Conservation (phyloP, 176 grass and related monocot genomes). For the Zoysia pacifica region DNA sequence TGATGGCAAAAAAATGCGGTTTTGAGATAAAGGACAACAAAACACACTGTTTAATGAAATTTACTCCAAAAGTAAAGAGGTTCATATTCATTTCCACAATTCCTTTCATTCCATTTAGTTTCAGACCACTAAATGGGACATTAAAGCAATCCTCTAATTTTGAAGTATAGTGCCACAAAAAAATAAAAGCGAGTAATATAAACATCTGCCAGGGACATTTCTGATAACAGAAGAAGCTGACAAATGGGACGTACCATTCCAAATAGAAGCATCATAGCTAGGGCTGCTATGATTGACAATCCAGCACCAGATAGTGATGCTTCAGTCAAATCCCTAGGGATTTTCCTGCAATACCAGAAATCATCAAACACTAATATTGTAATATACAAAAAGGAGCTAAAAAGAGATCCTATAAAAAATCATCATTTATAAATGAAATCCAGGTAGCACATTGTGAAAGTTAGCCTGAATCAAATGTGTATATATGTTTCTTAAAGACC, state of each 20-base stretch:
- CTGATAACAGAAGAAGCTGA: slow-evolving; percentile 14
- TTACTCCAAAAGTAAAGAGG: not conserved
- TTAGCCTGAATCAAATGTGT: not conserved
- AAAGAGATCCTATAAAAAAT: not conserved
- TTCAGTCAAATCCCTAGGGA: slow-evolving; percentile 96
- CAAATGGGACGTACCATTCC: slow-evolving; percentile 72
- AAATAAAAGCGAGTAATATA: not conserved
- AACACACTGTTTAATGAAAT: too few relatives aligned
- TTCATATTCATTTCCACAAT: not conserved
- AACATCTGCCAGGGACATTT: not conserved
- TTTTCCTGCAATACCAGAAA: slow-evolving; percentile 65
- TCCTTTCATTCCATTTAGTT: not conserved
- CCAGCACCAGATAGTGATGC: slow-evolving; percentile 91
- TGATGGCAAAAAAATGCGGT: too few relatives aligned
- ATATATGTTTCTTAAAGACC: slow-evolving; percentile 13
- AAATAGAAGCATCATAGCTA: slow-evolving; percentile 86
- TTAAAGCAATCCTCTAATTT: not conserved
- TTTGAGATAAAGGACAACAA: too few relatives aligned
- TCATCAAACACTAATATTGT: not conserved
- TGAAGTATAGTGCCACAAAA: not conserved
- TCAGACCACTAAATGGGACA: not conserved
- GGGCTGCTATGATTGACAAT: slow-evolving; percentile 81
- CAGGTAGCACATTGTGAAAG: not conserved
- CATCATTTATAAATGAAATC: not conserved
- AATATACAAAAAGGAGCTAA: not conserved